Conservation (phyloP, 352 stramenopile species). For the Pythium rhizo-oryzae region DNA sequence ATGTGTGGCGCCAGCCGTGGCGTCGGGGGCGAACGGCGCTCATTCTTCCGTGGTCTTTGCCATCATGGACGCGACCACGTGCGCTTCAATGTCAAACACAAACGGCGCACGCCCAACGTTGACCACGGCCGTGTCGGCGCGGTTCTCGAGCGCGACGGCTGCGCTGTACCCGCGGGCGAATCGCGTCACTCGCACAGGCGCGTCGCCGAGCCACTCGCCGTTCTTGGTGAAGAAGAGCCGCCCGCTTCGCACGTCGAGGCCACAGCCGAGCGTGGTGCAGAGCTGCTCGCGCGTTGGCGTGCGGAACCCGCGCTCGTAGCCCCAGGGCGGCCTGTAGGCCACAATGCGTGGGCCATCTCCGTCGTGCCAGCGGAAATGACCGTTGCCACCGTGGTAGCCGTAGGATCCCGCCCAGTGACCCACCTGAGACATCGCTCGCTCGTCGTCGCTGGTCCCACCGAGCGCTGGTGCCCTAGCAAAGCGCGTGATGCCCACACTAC, state of each 20-base stretch:
- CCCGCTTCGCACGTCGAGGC: constrained; percentile 16
- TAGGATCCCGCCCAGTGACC: constrained; percentile 38
- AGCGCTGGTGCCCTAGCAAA: too few species aligned
- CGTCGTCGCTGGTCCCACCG: too few species aligned
- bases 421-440: constrained; percentile 34
- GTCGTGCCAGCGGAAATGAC: constrained; percentile 36
- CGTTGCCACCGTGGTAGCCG: constrained; percentile 40
- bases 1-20: too few species aligned
- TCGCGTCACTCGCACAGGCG: constrained; percentile 4
- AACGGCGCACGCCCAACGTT: constrained; percentile 37
- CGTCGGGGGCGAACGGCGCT: too few species aligned
- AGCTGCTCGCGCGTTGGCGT: not conserved
- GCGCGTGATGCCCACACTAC: constrained; percentile 33
- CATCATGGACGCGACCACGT: not conserved
- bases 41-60: too few species aligned
- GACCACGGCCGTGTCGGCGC: constrained; percentile 32
- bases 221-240: constrained; percentile 41
- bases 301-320: constrained; percentile 2
- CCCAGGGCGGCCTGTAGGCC: constrained; percentile 26
- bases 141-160: constrained; percentile 36
- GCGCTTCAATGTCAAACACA: constrained; percentile 37
- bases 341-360: not conserved
- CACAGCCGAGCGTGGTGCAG: constrained; percentile 31
- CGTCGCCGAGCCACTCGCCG: constrained; percentile 29
- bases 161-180: constrained; percentile 19